Evolutionary conservation across 139 green algal genomes (phyloP), one percentile per base, ranked within the genome.

Genomic region (Auxenochlorella protothecoides): DNA sequence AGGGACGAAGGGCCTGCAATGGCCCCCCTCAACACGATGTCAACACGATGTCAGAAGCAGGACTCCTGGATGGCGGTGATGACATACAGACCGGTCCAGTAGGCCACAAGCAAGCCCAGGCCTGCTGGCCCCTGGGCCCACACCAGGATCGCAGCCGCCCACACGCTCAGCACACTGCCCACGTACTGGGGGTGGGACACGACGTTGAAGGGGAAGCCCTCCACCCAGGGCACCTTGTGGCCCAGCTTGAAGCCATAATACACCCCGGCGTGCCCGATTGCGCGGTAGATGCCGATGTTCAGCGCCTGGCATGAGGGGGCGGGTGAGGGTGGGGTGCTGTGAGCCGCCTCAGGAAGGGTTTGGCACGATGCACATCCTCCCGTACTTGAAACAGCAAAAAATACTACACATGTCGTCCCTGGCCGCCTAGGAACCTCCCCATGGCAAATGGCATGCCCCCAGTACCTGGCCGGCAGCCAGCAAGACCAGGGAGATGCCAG

Each of bases 231-330:
- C 5, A 92, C 74, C 62, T 66, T 80, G 51, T 81, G 73, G 56
- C 89, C 89, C 63, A 93, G 77, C 62, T 88, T 88, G 76, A 83
- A 79, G 15, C 90, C 90, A 68, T 96, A 96, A 76, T 96, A 96
- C 4, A 96, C 90, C 5, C 90, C 90, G 3, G 68, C 69, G 51
- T 83, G 73, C 3, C 90, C 90, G 53, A 96, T 86, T 1, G 88
- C 81, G 2, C 74, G 62, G 75, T 86, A 96, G 63, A 91, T 88
- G 68, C 81, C 83, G 5, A 88, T 65, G 75, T 95, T 95, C 6
- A 95, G 80, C 0, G 76, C 72, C 84, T 94, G 89, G 8, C 73
- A 66, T n/a, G 68, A 65, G 44, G 16, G 68, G 14, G 67, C 7
- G n/a, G 6, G 14, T 9, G 63, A 5, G 13, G 4, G 53, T 44